These are phyloP conservation scores for Aspergillus brunneoviolaceus DNA, from an alignment of 2,329 filamentous ascomycete genomes.

Conservation along the genomic window DNA sequence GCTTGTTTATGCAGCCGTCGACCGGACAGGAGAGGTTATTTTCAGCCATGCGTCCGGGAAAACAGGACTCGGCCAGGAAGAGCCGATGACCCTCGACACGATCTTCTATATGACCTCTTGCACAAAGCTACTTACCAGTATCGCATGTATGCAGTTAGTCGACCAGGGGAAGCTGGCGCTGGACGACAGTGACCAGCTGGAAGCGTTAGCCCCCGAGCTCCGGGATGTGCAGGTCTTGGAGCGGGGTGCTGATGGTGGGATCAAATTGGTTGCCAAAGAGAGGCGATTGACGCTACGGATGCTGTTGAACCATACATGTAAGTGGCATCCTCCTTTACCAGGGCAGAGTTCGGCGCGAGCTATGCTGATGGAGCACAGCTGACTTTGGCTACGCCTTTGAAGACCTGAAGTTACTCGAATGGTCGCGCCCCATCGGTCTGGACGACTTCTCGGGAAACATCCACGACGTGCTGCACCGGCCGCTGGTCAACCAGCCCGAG, in stretches of 20 bases:
- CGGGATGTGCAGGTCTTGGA: conserved; percentile 43
- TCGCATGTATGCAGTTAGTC: conserved; percentile 51
- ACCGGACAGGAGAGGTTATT: no score
- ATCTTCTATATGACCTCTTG: conserved; percentile 60
- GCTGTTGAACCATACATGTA: conserved; percentile 53
- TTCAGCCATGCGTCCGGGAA: background rate
- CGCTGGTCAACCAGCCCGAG: conserved; percentile 64
- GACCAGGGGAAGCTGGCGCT: conserved; percentile 44
- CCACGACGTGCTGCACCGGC: conserved; percentile 51
- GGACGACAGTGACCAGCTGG: conserved; percentile 43
- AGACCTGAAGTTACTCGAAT: conserved; percentile 51
- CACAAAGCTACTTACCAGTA: conserved; percentile 47
- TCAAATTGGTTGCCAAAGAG: conserved; percentile 41
- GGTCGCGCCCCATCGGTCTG: conserved; percentile 50
- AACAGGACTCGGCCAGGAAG: conserved; percentile 14
- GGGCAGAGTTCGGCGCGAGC: no score
- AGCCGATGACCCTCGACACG: conserved; percentile 60
- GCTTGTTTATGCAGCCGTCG: no score
- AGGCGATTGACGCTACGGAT: conserved; percentile 57
- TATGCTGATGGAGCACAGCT: conserved; percentile 25
- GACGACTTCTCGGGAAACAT: conserved; percentile 60
- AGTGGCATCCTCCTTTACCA: no score
- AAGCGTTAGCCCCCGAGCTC: conserved; percentile 46
- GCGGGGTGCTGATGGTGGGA: conserved; percentile 29
- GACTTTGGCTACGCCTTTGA: conserved; percentile 61